Evolutionary conservation across 1,284 basidiomycete species (phyloP).

Genomic region (Tilletia walkeri): DNA sequence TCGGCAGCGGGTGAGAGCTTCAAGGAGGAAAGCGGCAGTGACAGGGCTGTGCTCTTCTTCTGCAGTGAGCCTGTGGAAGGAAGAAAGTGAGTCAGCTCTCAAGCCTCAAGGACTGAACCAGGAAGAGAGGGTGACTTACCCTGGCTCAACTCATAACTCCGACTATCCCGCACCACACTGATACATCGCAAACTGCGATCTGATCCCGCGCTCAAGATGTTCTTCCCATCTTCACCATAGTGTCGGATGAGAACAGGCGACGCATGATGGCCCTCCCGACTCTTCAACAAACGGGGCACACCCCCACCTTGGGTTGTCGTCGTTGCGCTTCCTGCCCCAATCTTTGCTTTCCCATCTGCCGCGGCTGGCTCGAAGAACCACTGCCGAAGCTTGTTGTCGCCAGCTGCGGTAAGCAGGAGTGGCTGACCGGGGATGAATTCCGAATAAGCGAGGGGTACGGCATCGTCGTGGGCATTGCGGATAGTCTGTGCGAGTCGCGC

Average conservation of each 20-base stretch:
- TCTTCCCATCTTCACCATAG: constrained; percentile 94
- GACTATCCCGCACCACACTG: constrained; percentile 69
- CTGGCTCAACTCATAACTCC: constrained; percentile 82
- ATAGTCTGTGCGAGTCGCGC: constrained; percentile 45
- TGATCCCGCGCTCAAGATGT: constrained; percentile 64
- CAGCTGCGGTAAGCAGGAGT: constrained; percentile 40
- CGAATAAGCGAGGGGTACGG: constrained; percentile 41
- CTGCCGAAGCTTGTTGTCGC: constrained; percentile 63
- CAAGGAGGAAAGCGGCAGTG: constrained; percentile 68
- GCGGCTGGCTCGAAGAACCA: constrained; percentile 90
- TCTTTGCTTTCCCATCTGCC: constrained; percentile 63
- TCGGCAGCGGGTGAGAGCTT: constrained; percentile 68
- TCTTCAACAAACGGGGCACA: constrained; percentile 71
- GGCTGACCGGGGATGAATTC: constrained; percentile 48
- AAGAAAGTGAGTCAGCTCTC: constrained; percentile 25
- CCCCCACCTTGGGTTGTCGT: not conserved
- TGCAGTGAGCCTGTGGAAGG: constrained; percentile 57
- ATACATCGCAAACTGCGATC: constrained; percentile 86
- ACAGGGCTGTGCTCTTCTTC: constrained; percentile 78
- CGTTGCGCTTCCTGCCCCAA: not conserved
- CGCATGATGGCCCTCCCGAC: constrained; percentile 83
- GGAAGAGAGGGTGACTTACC: constrained; percentile 59
- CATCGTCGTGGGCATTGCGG: constrained; percentile 44
- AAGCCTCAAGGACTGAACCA: too few relatives aligned
- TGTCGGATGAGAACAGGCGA: constrained; percentile 90